Evolutionary conservation across 1,139 yeast species (phyloP).

Genomic region (Lodderomyces elongisporus): DNA sequence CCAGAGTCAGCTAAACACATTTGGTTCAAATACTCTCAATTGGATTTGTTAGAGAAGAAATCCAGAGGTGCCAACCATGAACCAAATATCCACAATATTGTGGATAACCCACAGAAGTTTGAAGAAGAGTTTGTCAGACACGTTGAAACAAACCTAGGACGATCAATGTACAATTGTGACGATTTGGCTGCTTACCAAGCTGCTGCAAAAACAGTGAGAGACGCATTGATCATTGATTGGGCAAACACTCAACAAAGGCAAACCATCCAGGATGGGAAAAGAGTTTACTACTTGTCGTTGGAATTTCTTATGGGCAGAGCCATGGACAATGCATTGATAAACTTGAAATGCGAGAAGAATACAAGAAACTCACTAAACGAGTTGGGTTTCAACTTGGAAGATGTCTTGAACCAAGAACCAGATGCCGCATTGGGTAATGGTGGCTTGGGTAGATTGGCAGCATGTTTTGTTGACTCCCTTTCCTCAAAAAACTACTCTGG

Average conservation of each 20-base stretch:
- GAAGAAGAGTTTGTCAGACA: conserved; percentile 72
- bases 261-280: conserved; percentile 77
- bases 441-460: conserved; percentile 92
- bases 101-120: conserved; percentile 45
- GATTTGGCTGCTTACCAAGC: conserved; percentile 92
- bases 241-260: conserved; percentile 89
- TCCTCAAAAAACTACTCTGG: conserved; percentile 86
- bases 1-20: conserved; percentile 71
- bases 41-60: conserved; percentile 26
- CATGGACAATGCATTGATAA: conserved; percentile 87
- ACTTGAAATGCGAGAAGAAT: conserved; percentile 51
- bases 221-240: conserved; percentile 81
- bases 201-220: conserved; percentile 72
- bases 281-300: conserved; percentile 81
- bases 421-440: conserved; percentile 96
- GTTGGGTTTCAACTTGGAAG: conserved; percentile 85
- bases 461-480: conserved; percentile 87
- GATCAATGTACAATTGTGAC: conserved; percentile 89
- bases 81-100: conserved; percentile 10
- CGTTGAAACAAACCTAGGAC: conserved; percentile 84
- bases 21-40: conserved; percentile 63
- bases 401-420: conserved; percentile 78
- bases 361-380: conserved; percentile 58
- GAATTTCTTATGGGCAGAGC: conserved; percentile 96
- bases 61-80: conserved; percentile 5